A percentile compares a stretch with the other conserved stretches of the same genome.
phyloP scores from a whole-genome alignment of 352 stramenopile genomes.

The Pythium monospermum region DNA sequence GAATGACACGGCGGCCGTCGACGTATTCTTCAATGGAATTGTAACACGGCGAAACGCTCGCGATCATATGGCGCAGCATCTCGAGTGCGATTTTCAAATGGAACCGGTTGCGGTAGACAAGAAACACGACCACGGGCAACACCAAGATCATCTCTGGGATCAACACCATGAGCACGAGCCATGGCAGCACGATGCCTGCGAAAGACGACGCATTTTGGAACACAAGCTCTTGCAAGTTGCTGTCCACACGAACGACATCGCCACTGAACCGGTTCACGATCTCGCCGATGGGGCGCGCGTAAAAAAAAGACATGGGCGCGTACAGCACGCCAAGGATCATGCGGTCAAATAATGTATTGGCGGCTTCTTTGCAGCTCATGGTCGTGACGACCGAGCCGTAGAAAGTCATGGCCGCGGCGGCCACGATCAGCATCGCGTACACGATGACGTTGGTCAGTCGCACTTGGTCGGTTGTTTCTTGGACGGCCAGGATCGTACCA shows the following conservation, averaged over 20 bases:
- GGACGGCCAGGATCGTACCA: no score
- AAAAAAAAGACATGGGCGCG: slow-evolving; percentile 34
- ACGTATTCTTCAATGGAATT: slow-evolving; percentile 22
- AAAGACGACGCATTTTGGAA: slow-evolving; percentile 11
- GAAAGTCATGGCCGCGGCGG: slow-evolving; percentile 14
- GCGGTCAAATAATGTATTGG: slow-evolving; percentile 6
- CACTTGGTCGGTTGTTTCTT: neutral
- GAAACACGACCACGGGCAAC: slow-evolving; percentile 59
- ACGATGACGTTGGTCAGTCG: slow-evolving; percentile 15
- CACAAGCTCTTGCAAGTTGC: slow-evolving; percentile 9
- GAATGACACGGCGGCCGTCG: slow-evolving; percentile 18
- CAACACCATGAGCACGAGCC: slow-evolving; percentile 17
- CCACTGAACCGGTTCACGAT: slow-evolving; percentile 40
- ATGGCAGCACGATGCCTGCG: slow-evolving; percentile 23
- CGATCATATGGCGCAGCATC: slow-evolving; percentile 13
- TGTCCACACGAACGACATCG: slow-evolving; percentile 16
- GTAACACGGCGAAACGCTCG: slow-evolving; percentile 20
- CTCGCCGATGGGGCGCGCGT: slow-evolving; percentile 27
- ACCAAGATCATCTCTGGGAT: slow-evolving; percentile 55
- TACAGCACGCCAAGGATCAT: slow-evolving; percentile 16
- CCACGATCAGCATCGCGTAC: slow-evolving; percentile 17
- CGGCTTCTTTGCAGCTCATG: slow-evolving; percentile 13
- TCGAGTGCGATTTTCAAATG: slow-evolving; percentile 19
- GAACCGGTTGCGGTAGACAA: slow-evolving; percentile 18
- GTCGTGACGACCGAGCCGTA: slow-evolving; percentile 13